These are phyloP conservation scores for Microdochium bolleyi DNA, from an alignment of 2,329 filamentous ascomycete species.

Conservation along the genomic window DNA sequence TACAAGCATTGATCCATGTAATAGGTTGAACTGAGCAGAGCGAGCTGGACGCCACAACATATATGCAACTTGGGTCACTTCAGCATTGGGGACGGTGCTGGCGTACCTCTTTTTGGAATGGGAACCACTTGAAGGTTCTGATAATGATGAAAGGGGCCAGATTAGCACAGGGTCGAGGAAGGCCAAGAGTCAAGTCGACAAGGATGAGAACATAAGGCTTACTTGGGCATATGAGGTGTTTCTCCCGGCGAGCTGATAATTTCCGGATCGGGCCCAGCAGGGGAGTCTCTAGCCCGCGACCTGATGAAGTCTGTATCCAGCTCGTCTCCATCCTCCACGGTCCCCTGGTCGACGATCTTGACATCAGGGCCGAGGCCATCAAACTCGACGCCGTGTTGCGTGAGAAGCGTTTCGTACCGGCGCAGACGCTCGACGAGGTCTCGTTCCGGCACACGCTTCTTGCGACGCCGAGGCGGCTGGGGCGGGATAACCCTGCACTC, in stretches of 20 bases:
- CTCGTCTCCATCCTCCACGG: slow-evolving; percentile 45
- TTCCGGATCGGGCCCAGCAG: slow-evolving; percentile 32
- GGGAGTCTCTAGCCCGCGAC: slow-evolving; percentile 37
- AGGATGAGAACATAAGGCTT: slow-evolving; percentile 2
- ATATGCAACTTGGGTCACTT: too few species aligned
- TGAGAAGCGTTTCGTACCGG: slow-evolving; percentile 59
- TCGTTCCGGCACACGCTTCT: slow-evolving; percentile 60
- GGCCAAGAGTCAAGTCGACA: neutral
- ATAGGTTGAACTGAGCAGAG: neutral
- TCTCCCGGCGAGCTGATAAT: slow-evolving; percentile 17
- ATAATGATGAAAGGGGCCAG: slow-evolving; percentile 4
- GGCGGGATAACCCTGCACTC: slow-evolving; percentile 54
- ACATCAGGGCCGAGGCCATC: slow-evolving; percentile 53
- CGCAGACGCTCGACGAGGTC: slow-evolving; percentile 62
- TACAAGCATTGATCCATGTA: slow-evolving; percentile 4
- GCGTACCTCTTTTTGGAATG: slow-evolving; percentile 42
- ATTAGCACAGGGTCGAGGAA: slow-evolving; percentile 1
- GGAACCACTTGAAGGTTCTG: slow-evolving; percentile 39
- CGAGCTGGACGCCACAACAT: too few species aligned
- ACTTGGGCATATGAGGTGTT: slow-evolving; percentile 18
- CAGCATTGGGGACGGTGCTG: slow-evolving; percentile 1
- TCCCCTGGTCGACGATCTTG: slow-evolving; percentile 27
- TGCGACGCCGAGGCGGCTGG: slow-evolving; percentile 47
- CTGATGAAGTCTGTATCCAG: slow-evolving; percentile 47
- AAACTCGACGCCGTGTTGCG: slow-evolving; percentile 60